Conservation (phyloP, 1,139 yeast genomes). For the Blastobotrys niveus region DNA sequence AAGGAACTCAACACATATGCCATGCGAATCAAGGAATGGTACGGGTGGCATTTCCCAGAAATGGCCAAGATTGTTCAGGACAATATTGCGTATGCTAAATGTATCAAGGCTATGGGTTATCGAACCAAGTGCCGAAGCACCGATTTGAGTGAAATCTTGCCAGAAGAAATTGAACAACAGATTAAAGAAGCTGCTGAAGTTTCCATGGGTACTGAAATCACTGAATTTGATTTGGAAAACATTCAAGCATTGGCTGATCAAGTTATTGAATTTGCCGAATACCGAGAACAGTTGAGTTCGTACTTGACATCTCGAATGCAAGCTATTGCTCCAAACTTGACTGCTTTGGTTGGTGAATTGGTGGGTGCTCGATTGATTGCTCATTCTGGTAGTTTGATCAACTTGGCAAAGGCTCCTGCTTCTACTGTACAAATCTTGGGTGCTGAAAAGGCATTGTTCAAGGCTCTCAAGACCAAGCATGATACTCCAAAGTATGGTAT, state of each 20-base stretch:
- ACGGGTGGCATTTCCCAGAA: slow-evolving; percentile 99
- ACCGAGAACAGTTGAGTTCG: slow-evolving; percentile 87
- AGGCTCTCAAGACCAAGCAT: slow-evolving; percentile 97
- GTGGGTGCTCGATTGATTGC: slow-evolving; percentile 98
- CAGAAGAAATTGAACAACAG: slow-evolving; percentile 57
- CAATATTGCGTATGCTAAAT: slow-evolving; percentile 72
- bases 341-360: slow-evolving; percentile 92
- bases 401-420: slow-evolving; percentile 96
- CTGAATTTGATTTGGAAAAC: slow-evolving; percentile 79
- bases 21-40: slow-evolving; percentile 98
- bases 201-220: slow-evolving; percentile 97
- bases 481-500: slow-evolving; percentile 99
- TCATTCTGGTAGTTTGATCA: slow-evolving; percentile 92
- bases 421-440: slow-evolving; percentile 98
- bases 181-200: slow-evolving; percentile 88
- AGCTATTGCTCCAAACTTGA: slow-evolving; percentile 96
- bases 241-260: slow-evolving; percentile 88
- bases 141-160: slow-evolving; percentile 84
- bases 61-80: slow-evolving; percentile 95
- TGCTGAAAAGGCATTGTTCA: slow-evolving; percentile 98
- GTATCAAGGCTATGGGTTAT: slow-evolving; percentile 88
- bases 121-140: slow-evolving; percentile 86
- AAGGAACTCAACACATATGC: slow-evolving; percentile 96
- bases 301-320: slow-evolving; percentile 92
- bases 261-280: slow-evolving; percentile 89